Evolutionary conservation across 441 rosid genomes (phyloP).

Genomic region (Gossypium aridum): DNA sequence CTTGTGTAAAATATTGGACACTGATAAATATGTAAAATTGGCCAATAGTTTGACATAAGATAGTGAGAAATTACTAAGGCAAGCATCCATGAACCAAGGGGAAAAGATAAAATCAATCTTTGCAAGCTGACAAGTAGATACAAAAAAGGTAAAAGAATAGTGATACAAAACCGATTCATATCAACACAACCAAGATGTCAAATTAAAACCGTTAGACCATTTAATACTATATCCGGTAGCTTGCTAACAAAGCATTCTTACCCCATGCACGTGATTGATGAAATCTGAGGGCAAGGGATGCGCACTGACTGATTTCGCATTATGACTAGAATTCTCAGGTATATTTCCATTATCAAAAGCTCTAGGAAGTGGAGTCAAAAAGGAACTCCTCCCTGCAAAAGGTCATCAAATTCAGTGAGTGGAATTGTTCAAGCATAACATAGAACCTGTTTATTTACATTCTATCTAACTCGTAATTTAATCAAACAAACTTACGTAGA

Average conservation of each 20-base stretch:
- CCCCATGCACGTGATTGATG: constrained; percentile 27
- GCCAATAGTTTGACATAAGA: background rate
- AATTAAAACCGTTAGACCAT: background rate
- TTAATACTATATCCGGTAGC: background rate
- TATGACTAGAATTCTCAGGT: constrained; percentile 29
- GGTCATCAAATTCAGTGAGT: constrained; percentile 10
- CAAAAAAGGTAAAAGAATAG: background rate
- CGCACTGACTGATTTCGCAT: constrained; percentile 33
- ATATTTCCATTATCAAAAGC: constrained; percentile 33
- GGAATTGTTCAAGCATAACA: constrained; percentile 7
- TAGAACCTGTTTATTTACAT: background rate
- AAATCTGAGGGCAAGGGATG: constrained; percentile 45
- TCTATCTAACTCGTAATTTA: background rate
- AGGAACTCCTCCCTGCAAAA: constrained; percentile 47
- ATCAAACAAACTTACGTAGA: background rate
- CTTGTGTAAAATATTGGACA: background rate
- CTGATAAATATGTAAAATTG: background rate
- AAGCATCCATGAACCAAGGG: background rate
- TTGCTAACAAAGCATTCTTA: constrained; percentile 17
- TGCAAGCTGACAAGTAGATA: background rate
- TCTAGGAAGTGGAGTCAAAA: constrained; percentile 53
- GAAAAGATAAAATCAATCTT: background rate
- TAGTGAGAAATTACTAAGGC: background rate
- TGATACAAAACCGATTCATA: background rate
- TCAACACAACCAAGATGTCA: background rate